Percentiles rank a stretch among this genome's conserved stretches.
Evolutionary conservation across 345 rosid genomes (phyloP).

Genomic region (Bretschneidera sinensis): DNA sequence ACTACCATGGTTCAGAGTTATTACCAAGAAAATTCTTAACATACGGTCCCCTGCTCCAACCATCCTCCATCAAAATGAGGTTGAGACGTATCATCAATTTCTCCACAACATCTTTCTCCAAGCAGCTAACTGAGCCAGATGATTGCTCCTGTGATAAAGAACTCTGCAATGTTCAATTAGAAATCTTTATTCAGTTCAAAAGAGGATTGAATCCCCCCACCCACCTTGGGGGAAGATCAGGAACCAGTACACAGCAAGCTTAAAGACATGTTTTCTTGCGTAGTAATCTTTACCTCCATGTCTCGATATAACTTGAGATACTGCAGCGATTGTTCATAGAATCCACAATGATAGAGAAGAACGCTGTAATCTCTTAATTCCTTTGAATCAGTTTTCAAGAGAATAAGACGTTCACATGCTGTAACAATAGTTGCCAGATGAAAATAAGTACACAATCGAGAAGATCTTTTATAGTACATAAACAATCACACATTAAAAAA

Average conservation of each 20-base stretch:
- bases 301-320: constrained; percentile 40
- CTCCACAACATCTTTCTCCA: constrained; percentile 53
- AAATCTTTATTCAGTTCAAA: constrained; percentile 2
- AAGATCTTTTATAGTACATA: too few relatives aligned
- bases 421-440: constrained; percentile 16
- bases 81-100: constrained; percentile 49
- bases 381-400: constrained; percentile 38
- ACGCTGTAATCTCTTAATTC: constrained; percentile 64
- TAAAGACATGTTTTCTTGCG: background rate
- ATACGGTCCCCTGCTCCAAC: constrained; percentile 45
- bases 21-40: constrained; percentile 47
- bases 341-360: constrained; percentile 66
- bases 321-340: constrained; percentile 43
- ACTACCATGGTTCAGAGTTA: constrained; percentile 60
- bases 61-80: constrained; percentile 55
- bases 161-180: constrained; percentile 18
- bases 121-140: constrained; percentile 21
- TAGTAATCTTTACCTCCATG: constrained; percentile 30
- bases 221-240: too few relatives aligned
- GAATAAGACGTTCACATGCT: constrained; percentile 71
- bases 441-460: background rate
- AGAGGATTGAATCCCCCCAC: too few relatives aligned
- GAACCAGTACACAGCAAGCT: too few relatives aligned
- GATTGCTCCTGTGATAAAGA: constrained; percentile 18
- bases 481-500: too few relatives aligned